phyloP scores from a whole-genome alignment of 352 stramenopile species.

The Pythium plurisporium region DNA sequence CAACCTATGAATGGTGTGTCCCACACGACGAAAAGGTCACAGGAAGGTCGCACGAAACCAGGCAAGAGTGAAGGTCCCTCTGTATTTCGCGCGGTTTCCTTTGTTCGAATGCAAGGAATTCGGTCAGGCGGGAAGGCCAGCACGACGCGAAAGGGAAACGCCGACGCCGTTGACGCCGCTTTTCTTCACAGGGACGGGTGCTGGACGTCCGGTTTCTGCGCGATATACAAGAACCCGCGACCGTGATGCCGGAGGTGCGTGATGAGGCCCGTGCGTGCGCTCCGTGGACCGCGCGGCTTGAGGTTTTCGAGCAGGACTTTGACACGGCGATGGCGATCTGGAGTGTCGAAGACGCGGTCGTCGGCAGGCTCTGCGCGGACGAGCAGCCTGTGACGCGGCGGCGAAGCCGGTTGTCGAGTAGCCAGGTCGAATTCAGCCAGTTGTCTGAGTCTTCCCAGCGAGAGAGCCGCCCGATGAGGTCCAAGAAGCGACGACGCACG shows the following conservation, averaged over 20 bases:
- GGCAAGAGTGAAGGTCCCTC: conserved; percentile 14
- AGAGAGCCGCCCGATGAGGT: not conserved
- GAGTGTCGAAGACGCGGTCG: conserved; percentile 43
- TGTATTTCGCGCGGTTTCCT: conserved; percentile 10
- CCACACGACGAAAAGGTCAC: not conserved
- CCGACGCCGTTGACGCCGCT: not conserved
- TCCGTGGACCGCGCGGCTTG: conserved; percentile 21
- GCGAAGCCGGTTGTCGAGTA: conserved; percentile 10
- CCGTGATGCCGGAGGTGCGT: not conserved
- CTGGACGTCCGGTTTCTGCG: no score
- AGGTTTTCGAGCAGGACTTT: conserved; percentile 63
- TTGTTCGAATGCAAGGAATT: conserved; percentile 16
- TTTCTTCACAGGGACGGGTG: not conserved
- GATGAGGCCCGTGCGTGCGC: not conserved
- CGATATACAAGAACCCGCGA: not conserved
- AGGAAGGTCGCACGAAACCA: not conserved
- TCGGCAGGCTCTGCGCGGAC: conserved; percentile 37
- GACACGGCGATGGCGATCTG: conserved; percentile 65
- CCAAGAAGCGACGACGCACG: conserved; percentile 4
- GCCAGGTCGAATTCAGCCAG: conserved; percentile 11
- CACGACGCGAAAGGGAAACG: conserved; percentile 4
- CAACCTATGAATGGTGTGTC: conserved; percentile 12
- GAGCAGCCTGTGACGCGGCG: conserved; percentile 21
- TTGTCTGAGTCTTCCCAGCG: conserved; percentile 5
- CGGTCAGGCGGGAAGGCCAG: not conserved